Conservation (phyloP, 805 yeast species). For the Nakazawaea siamensis region DNA sequence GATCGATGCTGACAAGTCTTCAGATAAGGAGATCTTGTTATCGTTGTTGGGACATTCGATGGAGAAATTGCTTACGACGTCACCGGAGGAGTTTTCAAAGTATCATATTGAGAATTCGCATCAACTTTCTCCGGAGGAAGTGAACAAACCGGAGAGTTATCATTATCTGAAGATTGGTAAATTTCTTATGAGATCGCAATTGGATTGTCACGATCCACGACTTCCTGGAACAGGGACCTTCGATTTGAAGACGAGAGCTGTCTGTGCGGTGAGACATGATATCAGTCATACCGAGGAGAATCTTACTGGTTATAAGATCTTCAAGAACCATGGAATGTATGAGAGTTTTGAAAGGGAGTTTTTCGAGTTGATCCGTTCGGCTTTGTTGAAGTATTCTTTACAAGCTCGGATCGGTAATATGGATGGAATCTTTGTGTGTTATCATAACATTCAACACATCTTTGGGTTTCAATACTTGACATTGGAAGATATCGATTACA, state of each 20-base stretch:
- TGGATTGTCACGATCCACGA: constrained; percentile 71
- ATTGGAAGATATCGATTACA: constrained; percentile 58
- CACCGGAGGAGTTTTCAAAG: constrained; percentile 39
- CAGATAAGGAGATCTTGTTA: constrained; percentile 59
- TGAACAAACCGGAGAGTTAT: constrained; percentile 29
- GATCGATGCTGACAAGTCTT: constrained; percentile 61
- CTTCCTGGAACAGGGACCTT: constrained; percentile 89
- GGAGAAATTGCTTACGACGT: constrained; percentile 66
- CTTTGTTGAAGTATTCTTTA: constrained; percentile 74
- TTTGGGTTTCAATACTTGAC: constrained; percentile 92
- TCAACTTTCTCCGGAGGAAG: constrained; percentile 11
- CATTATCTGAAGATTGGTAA: constrained; percentile 65
- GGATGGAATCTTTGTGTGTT: constrained; percentile 94
- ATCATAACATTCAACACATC: constrained; percentile 70
- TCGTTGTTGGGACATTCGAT: constrained; percentile 72
- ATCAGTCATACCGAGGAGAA: constrained; percentile 40
- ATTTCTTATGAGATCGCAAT: constrained; percentile 81
- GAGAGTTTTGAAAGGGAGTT: constrained; percentile 83
- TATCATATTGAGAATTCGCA: constrained; percentile 13
- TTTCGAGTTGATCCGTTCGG: constrained; percentile 65
- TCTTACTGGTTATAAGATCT: constrained; percentile 61
- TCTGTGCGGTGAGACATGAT: constrained; percentile 77
- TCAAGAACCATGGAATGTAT: constrained; percentile 49
- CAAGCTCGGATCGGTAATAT: constrained; percentile 94
- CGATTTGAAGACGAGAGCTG: constrained; percentile 90